Conservation (phyloP, 495 filamentous ascomycete species). For the Aspergillus funiculosus region DNA sequence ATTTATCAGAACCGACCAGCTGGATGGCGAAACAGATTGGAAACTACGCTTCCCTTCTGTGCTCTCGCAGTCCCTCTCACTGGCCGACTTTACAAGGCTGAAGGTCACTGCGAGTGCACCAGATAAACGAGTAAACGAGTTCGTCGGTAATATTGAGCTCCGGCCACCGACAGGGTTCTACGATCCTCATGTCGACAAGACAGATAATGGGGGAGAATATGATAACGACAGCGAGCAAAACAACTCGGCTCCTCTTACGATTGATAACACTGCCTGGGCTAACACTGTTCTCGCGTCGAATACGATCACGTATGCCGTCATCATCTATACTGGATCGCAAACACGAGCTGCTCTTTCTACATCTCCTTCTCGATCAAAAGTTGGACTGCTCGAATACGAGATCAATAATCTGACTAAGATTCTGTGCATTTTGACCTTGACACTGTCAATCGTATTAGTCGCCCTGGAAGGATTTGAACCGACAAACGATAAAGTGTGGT, state of each 20-base stretch:
- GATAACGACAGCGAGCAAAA: constrained; percentile 23
- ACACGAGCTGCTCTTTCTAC: constrained; percentile 94
- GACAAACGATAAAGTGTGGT: constrained; percentile 66
- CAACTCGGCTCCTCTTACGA: constrained; percentile 68
- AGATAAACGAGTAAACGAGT: constrained; percentile 88
- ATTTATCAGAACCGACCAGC: constrained; percentile 95
- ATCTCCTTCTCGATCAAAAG: constrained; percentile 83
- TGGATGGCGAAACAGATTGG: constrained; percentile 99
- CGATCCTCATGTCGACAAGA: constrained; percentile 42
- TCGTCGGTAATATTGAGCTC: constrained; percentile 75
- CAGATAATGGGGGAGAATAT: constrained; percentile 15
- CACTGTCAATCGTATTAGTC: constrained; percentile 84
- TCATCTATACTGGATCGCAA: constrained; percentile 92
- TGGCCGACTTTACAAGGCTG: constrained; percentile 64
- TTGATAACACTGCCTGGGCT: constrained; percentile 98
- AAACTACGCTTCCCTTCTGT: constrained; percentile 85
- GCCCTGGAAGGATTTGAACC: constrained; percentile 74
- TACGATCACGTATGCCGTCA: constrained; percentile 75
- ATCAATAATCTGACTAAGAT: constrained; percentile 99
- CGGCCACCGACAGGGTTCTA: constrained; percentile 36
- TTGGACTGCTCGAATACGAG: constrained; percentile 87
- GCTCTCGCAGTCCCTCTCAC: constrained; percentile 66
- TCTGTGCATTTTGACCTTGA: constrained; percentile 78
- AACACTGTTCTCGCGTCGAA: constrained; percentile 96
- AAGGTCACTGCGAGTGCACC: constrained; percentile 80